These are phyloP conservation scores for Gossypium rotundifolium DNA, from an alignment of 345 rosid species.

Conservation along the genomic window DNA sequence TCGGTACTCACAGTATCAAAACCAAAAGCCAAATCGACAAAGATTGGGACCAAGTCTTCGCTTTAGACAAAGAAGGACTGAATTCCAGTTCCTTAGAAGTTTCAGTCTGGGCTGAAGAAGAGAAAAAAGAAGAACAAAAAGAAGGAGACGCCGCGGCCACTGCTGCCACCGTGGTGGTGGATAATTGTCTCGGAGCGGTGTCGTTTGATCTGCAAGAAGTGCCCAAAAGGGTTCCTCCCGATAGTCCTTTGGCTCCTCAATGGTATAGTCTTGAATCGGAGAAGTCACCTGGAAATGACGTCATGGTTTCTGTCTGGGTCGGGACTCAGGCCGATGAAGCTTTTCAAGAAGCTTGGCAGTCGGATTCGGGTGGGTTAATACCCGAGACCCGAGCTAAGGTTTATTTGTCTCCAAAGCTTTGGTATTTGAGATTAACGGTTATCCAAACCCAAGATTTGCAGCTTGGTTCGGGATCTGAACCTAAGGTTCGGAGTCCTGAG, in stretches of 20 bases:
- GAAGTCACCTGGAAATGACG: conserved; percentile 60
- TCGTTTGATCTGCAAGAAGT: conserved; percentile 87
- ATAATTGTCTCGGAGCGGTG: conserved; percentile 71
- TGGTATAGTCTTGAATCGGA: conserved; percentile 88
- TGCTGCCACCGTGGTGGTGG: conserved; percentile 3
- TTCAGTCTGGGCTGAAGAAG: conserved; percentile 74
- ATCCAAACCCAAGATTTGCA: conserved; percentile 96
- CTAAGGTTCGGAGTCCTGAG: conserved; percentile 61
- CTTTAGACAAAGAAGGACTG: conserved; percentile 76
- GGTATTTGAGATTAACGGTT: conserved; percentile 96
- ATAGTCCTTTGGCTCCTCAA: conserved; percentile 89
- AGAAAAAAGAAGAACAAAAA: conserved; percentile 16
- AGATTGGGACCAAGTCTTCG: conserved; percentile 92
- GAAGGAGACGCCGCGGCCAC: neutral
- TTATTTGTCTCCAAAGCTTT: conserved; percentile 84
- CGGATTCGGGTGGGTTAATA: conserved; percentile 85
- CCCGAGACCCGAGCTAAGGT: conserved; percentile 92
- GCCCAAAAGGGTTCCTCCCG: conserved; percentile 83
- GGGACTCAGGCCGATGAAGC: conserved; percentile 96
- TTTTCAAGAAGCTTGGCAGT: conserved; percentile 95
- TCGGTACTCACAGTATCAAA: conserved; percentile 78
- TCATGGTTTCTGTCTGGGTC: conserved; percentile 87
- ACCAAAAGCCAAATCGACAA: conserved; percentile 56
- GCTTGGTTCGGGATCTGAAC: conserved; percentile 50
- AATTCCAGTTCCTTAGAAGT: conserved; percentile 71